Evolutionary conservation across 2,329 filamentous ascomycete species (phyloP).

Genomic region (Nothomitra cinnamomea): DNA sequence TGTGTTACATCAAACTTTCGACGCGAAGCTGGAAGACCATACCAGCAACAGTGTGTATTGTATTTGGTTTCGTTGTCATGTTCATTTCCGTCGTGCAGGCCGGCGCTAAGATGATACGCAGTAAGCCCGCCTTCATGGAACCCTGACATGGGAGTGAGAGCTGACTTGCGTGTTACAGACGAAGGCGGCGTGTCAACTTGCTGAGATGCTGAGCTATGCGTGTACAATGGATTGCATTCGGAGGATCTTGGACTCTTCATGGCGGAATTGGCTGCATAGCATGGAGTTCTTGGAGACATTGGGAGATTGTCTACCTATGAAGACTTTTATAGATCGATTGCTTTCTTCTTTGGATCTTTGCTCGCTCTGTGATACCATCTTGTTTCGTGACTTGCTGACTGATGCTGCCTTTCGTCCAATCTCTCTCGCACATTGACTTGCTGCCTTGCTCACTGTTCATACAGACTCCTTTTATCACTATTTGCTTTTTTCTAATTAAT

Average conservation of each 20-base stretch:
- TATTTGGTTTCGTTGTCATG: slow-evolving; percentile 69
- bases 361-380: no score
- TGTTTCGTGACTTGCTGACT: no score
- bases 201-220: background rate
- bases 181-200: slow-evolving; percentile 1
- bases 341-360: no score
- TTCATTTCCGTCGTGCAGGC: slow-evolving; percentile 61
- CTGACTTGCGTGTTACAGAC: slow-evolving; percentile 1
- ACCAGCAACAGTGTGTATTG: slow-evolving; percentile 52
- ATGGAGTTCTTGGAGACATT: background rate
- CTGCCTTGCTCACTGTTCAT: no score
- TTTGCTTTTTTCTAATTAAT: no score
- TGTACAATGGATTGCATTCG: background rate
- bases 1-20: slow-evolving; percentile 90
- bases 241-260: background rate
- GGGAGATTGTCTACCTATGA: no score
- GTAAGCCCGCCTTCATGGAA: slow-evolving; percentile 10
- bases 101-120: slow-evolving; percentile 41
- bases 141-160: background rate
- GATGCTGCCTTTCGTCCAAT: no score
- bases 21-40: slow-evolving; percentile 58
- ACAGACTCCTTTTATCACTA: no score
- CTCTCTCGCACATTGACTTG: no score
- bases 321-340: no score
- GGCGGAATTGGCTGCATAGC: background rate